These are phyloP conservation scores for Metschnikowia noctiluminum DNA, from an alignment of 805 yeast genomes.

Conservation along the genomic window DNA sequence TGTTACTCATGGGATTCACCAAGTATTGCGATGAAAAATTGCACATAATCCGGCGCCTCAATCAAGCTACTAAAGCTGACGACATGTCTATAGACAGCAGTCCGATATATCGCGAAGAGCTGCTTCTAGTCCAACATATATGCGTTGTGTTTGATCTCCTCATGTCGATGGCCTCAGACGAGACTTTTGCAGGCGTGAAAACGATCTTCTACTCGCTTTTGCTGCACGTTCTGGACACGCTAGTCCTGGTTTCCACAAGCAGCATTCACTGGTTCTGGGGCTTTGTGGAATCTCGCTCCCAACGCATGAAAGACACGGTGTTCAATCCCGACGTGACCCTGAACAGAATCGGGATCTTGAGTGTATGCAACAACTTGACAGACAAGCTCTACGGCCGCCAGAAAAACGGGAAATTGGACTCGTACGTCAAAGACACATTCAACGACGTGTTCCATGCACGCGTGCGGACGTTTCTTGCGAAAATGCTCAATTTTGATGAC, in stretches of 20 bases:
- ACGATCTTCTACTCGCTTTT: constrained; percentile 25
- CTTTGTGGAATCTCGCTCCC: constrained; percentile 34
- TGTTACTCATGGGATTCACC: constrained; percentile 23
- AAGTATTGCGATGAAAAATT: constrained; percentile 11
- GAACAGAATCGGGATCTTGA: constrained; percentile 39
- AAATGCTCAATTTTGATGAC: constrained; percentile 36
- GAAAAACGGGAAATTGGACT: constrained; percentile 23
- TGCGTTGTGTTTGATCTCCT: constrained; percentile 26
- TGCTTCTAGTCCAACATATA: constrained; percentile 15
- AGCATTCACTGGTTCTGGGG: constrained; percentile 31
- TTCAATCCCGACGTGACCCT: constrained; percentile 27
- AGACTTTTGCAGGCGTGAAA: constrained; percentile 18
- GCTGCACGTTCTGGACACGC: constrained; percentile 22
- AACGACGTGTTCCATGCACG: constrained; percentile 37
- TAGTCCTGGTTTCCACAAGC: constrained; percentile 21
- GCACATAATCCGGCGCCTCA: not conserved
- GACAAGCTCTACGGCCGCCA: constrained; percentile 25
- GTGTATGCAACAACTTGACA: constrained; percentile 37
- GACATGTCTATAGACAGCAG: not conserved
- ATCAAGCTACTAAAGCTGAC: not conserved
- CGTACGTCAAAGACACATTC: constrained; percentile 36
- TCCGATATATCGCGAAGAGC: not conserved
- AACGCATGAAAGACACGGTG: constrained; percentile 20
- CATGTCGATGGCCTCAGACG: constrained; percentile 18
- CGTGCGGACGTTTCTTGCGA: constrained; percentile 33